phyloP scores from a whole-genome alignment of 164 flowering plant species.

The Berberis vulgaris region DNA sequence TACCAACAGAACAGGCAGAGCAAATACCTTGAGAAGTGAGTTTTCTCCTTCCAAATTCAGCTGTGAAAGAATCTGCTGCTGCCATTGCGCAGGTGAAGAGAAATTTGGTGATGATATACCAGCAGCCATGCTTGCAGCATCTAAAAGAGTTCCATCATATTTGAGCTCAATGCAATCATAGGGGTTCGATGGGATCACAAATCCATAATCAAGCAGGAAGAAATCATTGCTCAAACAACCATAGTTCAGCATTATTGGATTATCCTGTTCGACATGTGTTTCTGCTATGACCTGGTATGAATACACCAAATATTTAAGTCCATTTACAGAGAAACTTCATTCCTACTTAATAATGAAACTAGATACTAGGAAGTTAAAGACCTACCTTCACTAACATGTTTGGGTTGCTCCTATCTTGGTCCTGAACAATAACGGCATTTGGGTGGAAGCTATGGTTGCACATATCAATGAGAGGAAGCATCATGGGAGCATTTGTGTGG shows the following conservation, averaged over 20 bases:
- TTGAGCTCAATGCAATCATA: constrained; percentile 79
- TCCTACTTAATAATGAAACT: background rate
- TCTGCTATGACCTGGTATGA: constrained; percentile 78
- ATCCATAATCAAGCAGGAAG: constrained; percentile 88
- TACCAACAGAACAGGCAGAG: background rate
- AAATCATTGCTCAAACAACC: constrained; percentile 81
- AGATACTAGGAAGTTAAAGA: background rate
- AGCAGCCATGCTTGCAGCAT: constrained; percentile 89
- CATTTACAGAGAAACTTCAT: constrained; percentile 2
- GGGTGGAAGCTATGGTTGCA: constrained; percentile 94
- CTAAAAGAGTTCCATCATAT: constrained; percentile 78
- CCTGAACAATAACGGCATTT: constrained; percentile 81
- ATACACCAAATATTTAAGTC: constrained; percentile 32
- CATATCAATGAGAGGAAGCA: constrained; percentile 42
- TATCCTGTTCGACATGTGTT: constrained; percentile 39
- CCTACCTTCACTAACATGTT: constrained; percentile 60
- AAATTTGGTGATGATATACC: constrained; percentile 66
- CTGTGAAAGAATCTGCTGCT: constrained; percentile 46
- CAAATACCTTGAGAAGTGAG: constrained; percentile 60
- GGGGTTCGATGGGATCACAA: constrained; percentile 69
- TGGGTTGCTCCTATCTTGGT: constrained; percentile 27
- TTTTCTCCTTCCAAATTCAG: constrained; percentile 58
- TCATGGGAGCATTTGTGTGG: constrained; percentile 47
- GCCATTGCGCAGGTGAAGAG: constrained; percentile 84
- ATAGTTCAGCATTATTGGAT: constrained; percentile 60